Evolutionary conservation across 169 alveolate genomes (phyloP), one percentile per base, ranked within the genome.

Genomic region (Cryptosporidium canis): DNA sequence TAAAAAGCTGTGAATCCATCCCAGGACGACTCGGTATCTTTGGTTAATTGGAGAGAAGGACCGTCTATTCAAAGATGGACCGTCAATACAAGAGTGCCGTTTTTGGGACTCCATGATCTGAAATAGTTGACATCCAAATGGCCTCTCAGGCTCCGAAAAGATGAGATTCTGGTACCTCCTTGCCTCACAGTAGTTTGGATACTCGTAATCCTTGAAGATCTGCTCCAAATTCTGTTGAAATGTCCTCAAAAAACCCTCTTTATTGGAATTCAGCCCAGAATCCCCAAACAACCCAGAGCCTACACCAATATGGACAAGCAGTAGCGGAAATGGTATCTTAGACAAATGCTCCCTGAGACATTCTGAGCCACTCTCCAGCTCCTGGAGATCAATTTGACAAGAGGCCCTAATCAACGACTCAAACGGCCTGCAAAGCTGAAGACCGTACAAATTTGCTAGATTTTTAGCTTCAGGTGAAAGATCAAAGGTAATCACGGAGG

Each of bases 341-440:
- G 70, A 58, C 45, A 61, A 61, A 35, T 18, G 33, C n/a, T 61
- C 68, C 24, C 12, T 35, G 7, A 61, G 27, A 12, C 4, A 14
- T 2, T 12, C 39, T 24, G 35, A 18, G n/a, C 3, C 24, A 41
- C 39, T 9, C 7, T 61, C 45, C 31, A 61, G n/a, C 33, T 77
- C 65, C 16, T 55, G 14, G 0, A 77, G 3, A 18, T 58, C 45
- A 27, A 77, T 77, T 61, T 77, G 56, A 16, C n/a, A 21, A 56
- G 71, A 58, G 43, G 27, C 33, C 4, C 41, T 21, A 8, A 39
- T 14, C 21, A 77, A 55, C 27, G 43, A 39, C 24, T 77, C 77
- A 35, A 77, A 16, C 24, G 87, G 87, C 3, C 27, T 55, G 27
- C 12, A 41, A 55, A 77, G 63, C 66, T 77, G 87, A 11, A 77